Percentiles rank a stretch among this genome's conserved stretches.
These are phyloP conservation scores for Collariella sp. DNA, from an alignment of 495 filamentous ascomycete genomes.

Conservation along the genomic window DNA sequence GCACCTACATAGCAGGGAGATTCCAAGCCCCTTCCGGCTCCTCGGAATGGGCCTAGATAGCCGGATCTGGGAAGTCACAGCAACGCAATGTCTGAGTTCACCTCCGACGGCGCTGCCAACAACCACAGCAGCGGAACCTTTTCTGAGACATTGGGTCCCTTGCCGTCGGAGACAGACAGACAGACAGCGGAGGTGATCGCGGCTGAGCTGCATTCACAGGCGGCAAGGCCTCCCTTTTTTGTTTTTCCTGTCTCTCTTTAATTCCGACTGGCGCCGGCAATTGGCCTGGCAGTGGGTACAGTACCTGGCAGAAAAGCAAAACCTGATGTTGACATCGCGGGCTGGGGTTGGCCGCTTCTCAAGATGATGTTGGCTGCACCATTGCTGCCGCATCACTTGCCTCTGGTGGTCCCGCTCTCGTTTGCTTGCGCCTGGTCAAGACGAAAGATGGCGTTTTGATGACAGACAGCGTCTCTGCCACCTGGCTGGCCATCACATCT, in stretches of 20 bases:
- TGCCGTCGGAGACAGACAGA: slow-evolving; percentile 4
- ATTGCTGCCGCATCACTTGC: too few species aligned
- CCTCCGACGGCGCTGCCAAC: neutral
- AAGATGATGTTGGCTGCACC: too few species aligned
- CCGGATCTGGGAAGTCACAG: neutral
- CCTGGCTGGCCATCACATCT: too few species aligned
- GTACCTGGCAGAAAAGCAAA: too few species aligned
- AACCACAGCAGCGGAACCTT: neutral
- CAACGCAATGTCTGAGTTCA: neutral
- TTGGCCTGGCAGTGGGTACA: neutral
- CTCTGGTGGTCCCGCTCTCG: too few species aligned
- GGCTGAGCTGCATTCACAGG: slow-evolving; percentile 1
- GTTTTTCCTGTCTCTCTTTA: neutral
- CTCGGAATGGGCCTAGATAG: neutral
- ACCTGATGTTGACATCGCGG: too few species aligned
- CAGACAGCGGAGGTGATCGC: slow-evolving; percentile 2
- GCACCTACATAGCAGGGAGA: too few species aligned
- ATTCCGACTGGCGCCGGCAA: slow-evolving; percentile 4
- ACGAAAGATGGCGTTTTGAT: too few species aligned
- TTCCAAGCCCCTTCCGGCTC: neutral
- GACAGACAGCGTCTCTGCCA: too few species aligned
- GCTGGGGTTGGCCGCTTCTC: too few species aligned
- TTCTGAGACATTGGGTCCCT: slow-evolving; percentile 8
- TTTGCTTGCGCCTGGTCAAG: too few species aligned
- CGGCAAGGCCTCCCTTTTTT: neutral